A percentile compares a stretch with the other conserved stretches of the same genome.
Evolutionary conservation across 1,284 basidiomycete species (phyloP).

Genomic region (Volvariella volvacea): DNA sequence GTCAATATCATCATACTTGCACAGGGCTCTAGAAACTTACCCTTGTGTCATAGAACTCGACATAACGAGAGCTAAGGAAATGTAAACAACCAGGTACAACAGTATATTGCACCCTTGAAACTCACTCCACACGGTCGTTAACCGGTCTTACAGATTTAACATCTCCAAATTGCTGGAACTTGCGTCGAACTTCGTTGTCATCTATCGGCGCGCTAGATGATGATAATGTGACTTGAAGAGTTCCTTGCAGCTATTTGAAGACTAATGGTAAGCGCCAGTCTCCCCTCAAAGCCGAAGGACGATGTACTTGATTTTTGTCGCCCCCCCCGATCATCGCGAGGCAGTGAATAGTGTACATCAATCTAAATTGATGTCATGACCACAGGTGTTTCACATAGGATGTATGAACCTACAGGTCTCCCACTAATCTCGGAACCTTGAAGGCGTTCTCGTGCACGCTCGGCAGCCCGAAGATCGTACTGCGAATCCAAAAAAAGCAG

Average conservation of each 20-base stretch:
- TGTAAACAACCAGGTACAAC: no score
- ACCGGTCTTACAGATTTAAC: conserved; percentile 73
- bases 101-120: conserved; percentile 3
- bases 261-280: conserved; percentile 6
- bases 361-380: conserved; percentile 48
- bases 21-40: conserved; percentile 33
- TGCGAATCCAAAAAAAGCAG: conserved; percentile 26
- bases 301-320: conserved; percentile 78
- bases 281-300: not conserved
- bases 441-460: conserved; percentile 81
- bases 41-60: conserved; percentile 86
- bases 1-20: conserved; percentile 3
- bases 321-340: conserved; percentile 81
- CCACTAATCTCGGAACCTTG: conserved; percentile 83
- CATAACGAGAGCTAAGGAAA: conserved; percentile 62
- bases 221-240: conserved; percentile 75
- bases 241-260: conserved; percentile 67
- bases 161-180: conserved; percentile 86
- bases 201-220: conserved; percentile 61
- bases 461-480: conserved; percentile 90
- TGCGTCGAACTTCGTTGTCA: conserved; percentile 76
- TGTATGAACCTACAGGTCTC: conserved; percentile 59
- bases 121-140: conserved; percentile 64
- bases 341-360: conserved; percentile 96
- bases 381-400: not conserved